phyloP scores from a whole-genome alignment of 805 yeast species.

The Ogataea trehaloabstinens region DNA sequence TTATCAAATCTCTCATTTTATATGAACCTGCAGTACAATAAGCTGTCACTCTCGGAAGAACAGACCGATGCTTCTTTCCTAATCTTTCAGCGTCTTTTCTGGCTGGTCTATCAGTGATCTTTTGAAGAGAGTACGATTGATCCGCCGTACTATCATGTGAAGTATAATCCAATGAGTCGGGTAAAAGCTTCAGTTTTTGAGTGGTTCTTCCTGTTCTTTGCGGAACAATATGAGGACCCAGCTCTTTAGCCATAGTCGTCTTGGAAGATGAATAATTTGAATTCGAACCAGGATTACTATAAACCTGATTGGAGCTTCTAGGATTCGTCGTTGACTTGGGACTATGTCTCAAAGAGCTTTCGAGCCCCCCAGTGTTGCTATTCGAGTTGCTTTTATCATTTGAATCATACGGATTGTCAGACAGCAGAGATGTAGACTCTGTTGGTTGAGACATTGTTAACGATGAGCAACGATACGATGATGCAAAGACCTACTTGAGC shows the following conservation, averaged over 20 bases:
- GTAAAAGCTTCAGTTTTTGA: constrained; percentile 69
- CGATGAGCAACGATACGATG: too few species aligned
- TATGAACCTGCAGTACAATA: constrained; percentile 95
- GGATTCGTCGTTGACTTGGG: not conserved
- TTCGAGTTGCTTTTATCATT: not conserved
- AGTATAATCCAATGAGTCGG: constrained; percentile 47
- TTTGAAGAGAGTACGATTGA: constrained; percentile 75
- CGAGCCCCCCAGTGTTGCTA: not conserved
- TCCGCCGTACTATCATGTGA: constrained; percentile 19
- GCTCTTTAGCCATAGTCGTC: constrained; percentile 30
- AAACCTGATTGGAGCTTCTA: constrained; percentile 1
- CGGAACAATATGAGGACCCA: constrained; percentile 56
- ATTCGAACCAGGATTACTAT: not conserved
- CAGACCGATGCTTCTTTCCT: constrained; percentile 80
- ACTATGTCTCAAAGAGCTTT: not conserved
- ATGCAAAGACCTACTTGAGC: too few species aligned
- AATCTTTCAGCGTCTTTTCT: constrained; percentile 90
- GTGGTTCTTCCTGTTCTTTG: constrained; percentile 74
- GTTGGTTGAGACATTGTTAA: constrained; percentile 5
- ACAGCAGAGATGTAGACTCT: constrained; percentile 23
- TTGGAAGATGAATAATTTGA: constrained; percentile 1
- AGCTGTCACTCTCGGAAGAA: constrained; percentile 91
- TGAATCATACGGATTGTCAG: constrained; percentile 27
- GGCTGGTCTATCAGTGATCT: constrained; percentile 84
- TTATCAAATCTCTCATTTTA: constrained; percentile 77